Conservation (phyloP, 208 protist species). For the Crithidia sp. region DNA sequence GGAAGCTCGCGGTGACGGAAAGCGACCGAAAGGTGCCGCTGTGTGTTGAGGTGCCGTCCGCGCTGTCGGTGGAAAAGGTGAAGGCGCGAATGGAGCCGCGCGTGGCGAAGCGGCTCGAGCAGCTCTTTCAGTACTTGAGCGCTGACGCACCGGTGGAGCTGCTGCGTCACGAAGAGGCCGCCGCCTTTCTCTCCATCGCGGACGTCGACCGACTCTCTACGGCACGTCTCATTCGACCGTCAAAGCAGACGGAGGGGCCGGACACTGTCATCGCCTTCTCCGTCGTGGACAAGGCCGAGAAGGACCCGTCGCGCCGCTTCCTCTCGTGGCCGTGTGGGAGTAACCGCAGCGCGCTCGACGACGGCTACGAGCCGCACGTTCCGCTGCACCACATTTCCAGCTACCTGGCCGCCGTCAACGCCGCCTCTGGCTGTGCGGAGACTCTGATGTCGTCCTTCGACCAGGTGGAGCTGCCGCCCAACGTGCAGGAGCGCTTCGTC, state of each 20-base stretch:
- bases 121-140: constrained; percentile 12
- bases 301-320: constrained; percentile 6
- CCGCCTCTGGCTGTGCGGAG: constrained; percentile 6
- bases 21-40: constrained; percentile 2
- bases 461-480: constrained; percentile 4
- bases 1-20: constrained; percentile 11
- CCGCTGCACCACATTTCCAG: constrained; percentile 23
- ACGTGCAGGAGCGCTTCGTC: constrained; percentile 25
- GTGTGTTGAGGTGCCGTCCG: background rate
- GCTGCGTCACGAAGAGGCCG: constrained; percentile 8
- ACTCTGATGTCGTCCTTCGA: background rate
- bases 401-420: constrained; percentile 21
- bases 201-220: constrained; percentile 1
- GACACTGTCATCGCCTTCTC: constrained; percentile 28
- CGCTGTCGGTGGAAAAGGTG: constrained; percentile 13
- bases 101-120: constrained; percentile 13
- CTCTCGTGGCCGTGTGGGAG: constrained; percentile 26
- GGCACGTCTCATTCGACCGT: constrained; percentile 15
- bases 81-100: constrained; percentile 8
- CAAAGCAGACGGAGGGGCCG: background rate
- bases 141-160: background rate
- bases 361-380: constrained; percentile 17
- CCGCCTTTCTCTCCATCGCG: constrained; percentile 10
- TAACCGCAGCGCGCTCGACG: constrained; percentile 14
- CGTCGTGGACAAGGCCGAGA: constrained; percentile 7